Percentiles rank a stretch among this genome's conserved stretches.
Conservation (phyloP, 2,329 filamentous ascomycete species). For the Sclerotinia spermophila region DNA sequence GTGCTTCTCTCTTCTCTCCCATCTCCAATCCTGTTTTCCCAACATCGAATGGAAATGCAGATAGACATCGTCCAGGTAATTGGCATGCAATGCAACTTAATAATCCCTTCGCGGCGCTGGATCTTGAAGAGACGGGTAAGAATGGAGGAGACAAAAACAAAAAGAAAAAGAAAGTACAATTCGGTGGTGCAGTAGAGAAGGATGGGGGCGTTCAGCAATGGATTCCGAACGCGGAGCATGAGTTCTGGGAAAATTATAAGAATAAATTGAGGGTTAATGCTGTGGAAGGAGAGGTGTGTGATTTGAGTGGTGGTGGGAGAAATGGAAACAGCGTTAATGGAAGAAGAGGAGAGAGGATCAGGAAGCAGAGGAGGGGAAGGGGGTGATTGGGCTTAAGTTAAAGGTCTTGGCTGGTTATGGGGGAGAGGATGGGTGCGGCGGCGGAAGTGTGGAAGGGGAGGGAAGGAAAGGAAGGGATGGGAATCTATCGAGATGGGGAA, state of each 20-base stretch:
- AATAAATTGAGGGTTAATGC: conserved; percentile 38
- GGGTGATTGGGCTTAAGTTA: background rate
- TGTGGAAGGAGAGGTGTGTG: conserved; percentile 32
- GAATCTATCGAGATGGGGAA: background rate
- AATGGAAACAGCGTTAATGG: background rate
- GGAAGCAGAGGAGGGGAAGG: background rate
- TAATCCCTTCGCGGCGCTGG: background rate
- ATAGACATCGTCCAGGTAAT: background rate
- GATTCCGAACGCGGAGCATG: conserved; percentile 24
- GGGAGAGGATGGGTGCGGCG: background rate
- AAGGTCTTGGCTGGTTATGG: too few species aligned
- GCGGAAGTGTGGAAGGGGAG: background rate
- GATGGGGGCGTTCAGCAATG: conserved; percentile 19
- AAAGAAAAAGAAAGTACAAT: conserved; percentile 3
- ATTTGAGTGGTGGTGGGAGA: conserved; percentile 20
- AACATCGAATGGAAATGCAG: background rate
- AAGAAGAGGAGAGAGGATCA: background rate
- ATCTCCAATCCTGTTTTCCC: background rate
- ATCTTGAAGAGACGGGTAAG: background rate
- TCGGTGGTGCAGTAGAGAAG: background rate
- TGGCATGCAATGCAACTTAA: conserved; percentile 22
- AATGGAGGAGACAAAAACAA: background rate
- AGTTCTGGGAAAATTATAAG: conserved; percentile 35
- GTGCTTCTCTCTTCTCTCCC: background rate
- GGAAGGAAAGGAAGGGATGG: background rate